Base-by-base conservation (phyloP, 2,329 filamentous ascomycete genomes). In the Penicillium freii region DNA sequence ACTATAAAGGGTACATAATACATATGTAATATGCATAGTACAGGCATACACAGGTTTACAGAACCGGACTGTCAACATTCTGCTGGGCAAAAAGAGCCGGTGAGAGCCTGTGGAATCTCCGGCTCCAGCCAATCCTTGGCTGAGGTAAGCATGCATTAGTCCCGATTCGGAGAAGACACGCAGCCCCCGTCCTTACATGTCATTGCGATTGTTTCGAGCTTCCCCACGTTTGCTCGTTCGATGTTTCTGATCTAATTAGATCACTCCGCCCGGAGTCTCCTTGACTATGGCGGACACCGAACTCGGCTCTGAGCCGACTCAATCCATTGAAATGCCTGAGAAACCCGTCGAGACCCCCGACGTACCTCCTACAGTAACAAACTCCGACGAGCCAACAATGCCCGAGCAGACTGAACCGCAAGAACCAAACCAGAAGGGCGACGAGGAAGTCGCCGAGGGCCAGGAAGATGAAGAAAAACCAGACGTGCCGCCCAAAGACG, bases 221-320 rank as follows among this genome's bases (percentile, higher is more conserved):
- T 49, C 57, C 52, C 57, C 48, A 50, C 60, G 47, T 53, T 55
- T 63, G 58, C 49, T 49, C 56, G 57, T 62, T 62, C 60, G 53
- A 65, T 64, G 61, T 48, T 57, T 63, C 51, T 66, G 66, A 60
- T 56, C 60, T 66, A 54, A 63, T 63, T 64, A 56, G 59, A 62
- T 62, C 61, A 62, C 66, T 68, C 67, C 71, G 66, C 56, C 63
- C 66, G 71, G 71, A 73, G 72, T 73, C 66, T 70, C 62, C 61
- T 65, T 73, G 73, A 74, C 60, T 66, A 77, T 77, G 74, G 74
- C 73, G 67, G 74, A 76, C 64, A 71, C 72, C 53, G 73, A 75
- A 61, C 66, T 72, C 62, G 69, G 67, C 70, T 66, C 70, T 58
- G 70, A 71, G 69, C 71, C 68, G 55, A 59, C 62, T 42, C 60